Conservation (phyloP, 1,284 basidiomycete genomes). For the Sporisorium scitamineum region DNA sequence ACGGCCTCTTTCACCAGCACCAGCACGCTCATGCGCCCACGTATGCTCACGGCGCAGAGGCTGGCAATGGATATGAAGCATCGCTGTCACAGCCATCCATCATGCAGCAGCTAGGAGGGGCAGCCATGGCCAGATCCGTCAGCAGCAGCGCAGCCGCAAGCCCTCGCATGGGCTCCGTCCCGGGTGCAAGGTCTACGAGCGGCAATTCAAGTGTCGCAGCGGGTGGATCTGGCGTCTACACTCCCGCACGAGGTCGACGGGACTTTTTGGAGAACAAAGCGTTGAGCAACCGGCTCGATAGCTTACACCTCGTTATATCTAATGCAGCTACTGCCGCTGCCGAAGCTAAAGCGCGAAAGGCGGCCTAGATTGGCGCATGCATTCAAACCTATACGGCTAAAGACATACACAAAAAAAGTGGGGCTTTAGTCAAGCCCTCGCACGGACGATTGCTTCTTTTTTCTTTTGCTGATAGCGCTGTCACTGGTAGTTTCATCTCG, state of each 20-base stretch:
- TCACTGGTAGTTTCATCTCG: constrained; percentile 10
- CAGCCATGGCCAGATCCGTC: constrained; percentile 38
- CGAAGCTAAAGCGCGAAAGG: constrained; percentile 27
- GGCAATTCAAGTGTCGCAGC: constrained; percentile 1
- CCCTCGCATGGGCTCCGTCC: constrained; percentile 18
- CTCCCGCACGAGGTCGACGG: constrained; percentile 30
- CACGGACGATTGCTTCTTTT: constrained; percentile 13
- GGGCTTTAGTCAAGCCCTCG: neutral
- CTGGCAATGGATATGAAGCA: constrained; percentile 19
- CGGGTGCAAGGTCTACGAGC: constrained; percentile 13
- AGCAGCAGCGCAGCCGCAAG: constrained; percentile 44
- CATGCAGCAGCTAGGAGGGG: constrained; percentile 48
- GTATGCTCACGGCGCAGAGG: constrained; percentile 9
- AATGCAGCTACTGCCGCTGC: constrained; percentile 9
- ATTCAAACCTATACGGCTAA: neutral
- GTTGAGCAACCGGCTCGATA: constrained; percentile 46
- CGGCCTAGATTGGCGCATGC: constrained; percentile 11
- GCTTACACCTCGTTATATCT: constrained; percentile 31
- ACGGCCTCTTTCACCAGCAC: constrained; percentile 25
- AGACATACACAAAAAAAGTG: neutral
- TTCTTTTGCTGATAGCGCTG: constrained; percentile 3
- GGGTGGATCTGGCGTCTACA: constrained; percentile 24
- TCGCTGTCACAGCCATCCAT: constrained; percentile 42
- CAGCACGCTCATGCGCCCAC: neutral
- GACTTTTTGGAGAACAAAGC: constrained; percentile 48